A percentile compares a stretch with the other conserved stretches of the same genome.
These are phyloP conservation scores for Lepiota subincarnata DNA, from an alignment of 768 basidiomycete genomes.

Conservation along the genomic window DNA sequence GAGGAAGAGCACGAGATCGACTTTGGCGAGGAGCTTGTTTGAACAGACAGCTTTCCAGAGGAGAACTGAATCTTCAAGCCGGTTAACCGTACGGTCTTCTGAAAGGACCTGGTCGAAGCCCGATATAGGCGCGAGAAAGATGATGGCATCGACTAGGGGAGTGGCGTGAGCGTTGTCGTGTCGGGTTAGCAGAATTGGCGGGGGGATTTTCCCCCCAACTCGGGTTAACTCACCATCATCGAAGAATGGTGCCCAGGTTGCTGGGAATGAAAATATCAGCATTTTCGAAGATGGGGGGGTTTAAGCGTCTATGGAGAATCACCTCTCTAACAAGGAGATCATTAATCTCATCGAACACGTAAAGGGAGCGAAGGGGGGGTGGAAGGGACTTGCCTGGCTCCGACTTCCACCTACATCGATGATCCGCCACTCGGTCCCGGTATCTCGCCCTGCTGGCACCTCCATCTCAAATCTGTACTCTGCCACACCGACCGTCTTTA, in stretches of 20 bases:
- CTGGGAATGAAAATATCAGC: constrained; percentile 24
- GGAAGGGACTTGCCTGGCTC: constrained; percentile 48
- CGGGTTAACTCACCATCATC: constrained; percentile 42
- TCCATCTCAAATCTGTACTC: constrained; percentile 82
- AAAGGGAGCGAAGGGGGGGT: background rate
- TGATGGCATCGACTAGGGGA: constrained; percentile 59
- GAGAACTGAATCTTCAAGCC: constrained; percentile 81
- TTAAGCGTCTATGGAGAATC: background rate
- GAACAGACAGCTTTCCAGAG: constrained; percentile 85
- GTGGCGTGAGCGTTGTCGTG: background rate
- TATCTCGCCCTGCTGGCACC: constrained; percentile 46
- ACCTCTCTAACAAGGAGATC: background rate
- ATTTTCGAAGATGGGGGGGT: background rate
- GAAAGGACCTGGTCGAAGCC: constrained; percentile 69
- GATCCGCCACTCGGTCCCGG: constrained; percentile 69
- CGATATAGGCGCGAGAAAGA: constrained; percentile 74
- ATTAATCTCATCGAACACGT: background rate
- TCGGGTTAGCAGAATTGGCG: too few relatives aligned
- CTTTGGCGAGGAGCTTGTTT: constrained; percentile 74
- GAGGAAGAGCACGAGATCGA: constrained; percentile 80
- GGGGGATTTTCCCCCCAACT: too few relatives aligned
- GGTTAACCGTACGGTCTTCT: constrained; percentile 59
- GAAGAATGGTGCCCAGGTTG: constrained; percentile 70
- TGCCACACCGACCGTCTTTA: constrained; percentile 76
- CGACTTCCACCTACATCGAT: constrained; percentile 77